Evolutionary conservation across 805 yeast species (phyloP), one percentile per base, ranked within the genome.

Genomic region (Saturnispora sanitii): DNA sequence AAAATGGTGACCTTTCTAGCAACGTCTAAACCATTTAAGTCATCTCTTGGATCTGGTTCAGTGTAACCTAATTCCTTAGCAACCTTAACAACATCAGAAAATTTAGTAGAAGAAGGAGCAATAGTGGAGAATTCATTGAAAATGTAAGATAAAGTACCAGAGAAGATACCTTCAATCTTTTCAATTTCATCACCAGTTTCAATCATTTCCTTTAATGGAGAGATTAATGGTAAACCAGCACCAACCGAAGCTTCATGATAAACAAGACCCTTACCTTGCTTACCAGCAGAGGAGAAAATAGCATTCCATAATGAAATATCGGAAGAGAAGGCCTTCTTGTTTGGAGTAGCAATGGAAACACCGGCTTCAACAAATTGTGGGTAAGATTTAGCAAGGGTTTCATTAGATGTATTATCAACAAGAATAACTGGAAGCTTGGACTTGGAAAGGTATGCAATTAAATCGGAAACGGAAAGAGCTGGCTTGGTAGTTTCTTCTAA

Each of bases 41-140:
- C 99, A 62, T 92, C 99, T 66, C 99, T 81, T 63, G 99, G 98
- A 62, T 92, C 99, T 37, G 99, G 99, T 66, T 92, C 98, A 32
- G 96, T 90, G 73, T 86, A 92, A 38, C 99, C 99, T 49, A 86
- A 70, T 39, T 78, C 65, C 66, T 90, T 90, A 40, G 99, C 98
- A 36, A 78, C 77, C 48, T 73, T 70, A 44, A 92, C 97, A 38
- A 92, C 79, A 41, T 87, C 95, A 20, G 96, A 86, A 61, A 88
- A 92, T 58, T 82, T 83, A 45, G 76, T 72, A 38, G 73, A 68
- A 36, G 72, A 67, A 35, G 79, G 66, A 45, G 67, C 69, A 40
- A 77, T 64, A 35, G 94, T 75, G 32, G 96, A 85, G 62, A 79
- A 92, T 58, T 83, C 88, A 65, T 92, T 92, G 72, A 92, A 92